Evolutionary conservation across 2,329 filamentous ascomycete species (phyloP).

Genomic region (Fusarium ramigenum): DNA sequence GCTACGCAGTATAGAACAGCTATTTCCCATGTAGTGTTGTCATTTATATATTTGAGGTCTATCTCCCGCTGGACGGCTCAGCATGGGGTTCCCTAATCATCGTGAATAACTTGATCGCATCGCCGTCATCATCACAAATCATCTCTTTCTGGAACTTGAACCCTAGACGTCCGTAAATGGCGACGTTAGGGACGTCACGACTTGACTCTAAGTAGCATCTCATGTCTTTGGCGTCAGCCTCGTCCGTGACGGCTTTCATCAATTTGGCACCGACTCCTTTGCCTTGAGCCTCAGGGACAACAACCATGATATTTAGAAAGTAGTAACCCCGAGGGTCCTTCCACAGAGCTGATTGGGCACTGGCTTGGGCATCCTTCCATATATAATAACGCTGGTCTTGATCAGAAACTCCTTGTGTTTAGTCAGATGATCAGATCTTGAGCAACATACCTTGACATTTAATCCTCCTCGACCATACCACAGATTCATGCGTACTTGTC

Average conservation of each 20-base stretch:
- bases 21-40: background rate
- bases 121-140: slow-evolving; percentile 71
- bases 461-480: slow-evolving; percentile 75
- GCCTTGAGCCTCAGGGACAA: slow-evolving; percentile 71
- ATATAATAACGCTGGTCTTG: slow-evolving; percentile 69
- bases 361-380: slow-evolving; percentile 73
- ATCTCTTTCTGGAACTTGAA: slow-evolving; percentile 73
- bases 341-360: slow-evolving; percentile 71
- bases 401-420: background rate
- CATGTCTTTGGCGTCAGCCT: slow-evolving; percentile 71
- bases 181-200: slow-evolving; percentile 72
- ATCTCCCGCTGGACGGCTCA: background rate
- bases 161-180: slow-evolving; percentile 76
- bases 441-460: slow-evolving; percentile 59
- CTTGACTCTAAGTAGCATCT: slow-evolving; percentile 78
- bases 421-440: too few species aligned
- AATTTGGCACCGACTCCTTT: slow-evolving; percentile 72
- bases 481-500: slow-evolving; percentile 73
- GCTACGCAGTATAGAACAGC: background rate
- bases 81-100: slow-evolving; percentile 55
- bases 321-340: slow-evolving; percentile 74
- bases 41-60: background rate
- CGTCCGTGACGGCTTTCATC: slow-evolving; percentile 69
- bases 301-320: slow-evolving; percentile 80
- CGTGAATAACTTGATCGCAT: slow-evolving; percentile 61